These are phyloP conservation scores for Pinus albicaulis DNA, from an alignment of 75 land plant genomes.

Conservation along the genomic window DNA sequence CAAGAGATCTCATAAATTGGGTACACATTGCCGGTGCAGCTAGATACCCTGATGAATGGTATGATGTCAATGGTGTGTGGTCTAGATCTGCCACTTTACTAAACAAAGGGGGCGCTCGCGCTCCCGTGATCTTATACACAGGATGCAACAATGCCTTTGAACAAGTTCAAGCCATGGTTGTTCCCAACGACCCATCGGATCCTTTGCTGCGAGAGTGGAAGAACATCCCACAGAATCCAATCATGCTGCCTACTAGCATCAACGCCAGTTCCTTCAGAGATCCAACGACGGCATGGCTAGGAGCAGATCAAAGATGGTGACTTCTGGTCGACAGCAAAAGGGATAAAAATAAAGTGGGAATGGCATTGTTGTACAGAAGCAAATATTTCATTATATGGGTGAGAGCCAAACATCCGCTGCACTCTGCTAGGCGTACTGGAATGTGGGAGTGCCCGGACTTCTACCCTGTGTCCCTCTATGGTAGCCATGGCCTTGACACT, in stretches of 20 bases:
- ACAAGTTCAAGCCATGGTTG: slow-evolving; percentile 25
- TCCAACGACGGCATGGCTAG: slow-evolving; percentile 50
- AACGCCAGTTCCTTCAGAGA: slow-evolving; percentile 32
- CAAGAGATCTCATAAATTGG: slow-evolving; percentile 44
- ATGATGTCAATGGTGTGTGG: slow-evolving; percentile 69
- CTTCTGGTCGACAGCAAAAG: slow-evolving; percentile 20
- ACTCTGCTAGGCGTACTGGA: slow-evolving; percentile 31
- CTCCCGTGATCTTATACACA: slow-evolving; percentile 55
- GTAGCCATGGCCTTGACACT: slow-evolving; percentile 30
- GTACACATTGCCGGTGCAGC: slow-evolving; percentile 25
- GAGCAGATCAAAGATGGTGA: slow-evolving; percentile 33
- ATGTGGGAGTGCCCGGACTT: slow-evolving; percentile 93
- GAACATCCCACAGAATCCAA: slow-evolving; percentile 35
- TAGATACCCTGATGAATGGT: slow-evolving; percentile 27
- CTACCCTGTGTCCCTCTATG: slow-evolving; percentile 40
- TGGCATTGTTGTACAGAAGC: slow-evolving; percentile 45
- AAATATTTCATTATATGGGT: slow-evolving; percentile 47
- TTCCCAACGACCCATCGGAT: slow-evolving; percentile 25
- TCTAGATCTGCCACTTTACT: slow-evolving; percentile 67
- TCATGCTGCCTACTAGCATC: slow-evolving; percentile 22
- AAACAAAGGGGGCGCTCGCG: slow-evolving; percentile 20
- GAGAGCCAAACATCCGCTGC: slow-evolving; percentile 31
- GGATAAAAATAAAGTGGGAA: slow-evolving; percentile 11
- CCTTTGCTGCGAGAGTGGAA: slow-evolving; percentile 37
- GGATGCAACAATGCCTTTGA: slow-evolving; percentile 23